Percentiles rank a stretch among this genome's conserved stretches.
phyloP scores from a whole-genome alignment of 2,329 filamentous ascomycete genomes.

The Raffaelea ambrosiae region DNA sequence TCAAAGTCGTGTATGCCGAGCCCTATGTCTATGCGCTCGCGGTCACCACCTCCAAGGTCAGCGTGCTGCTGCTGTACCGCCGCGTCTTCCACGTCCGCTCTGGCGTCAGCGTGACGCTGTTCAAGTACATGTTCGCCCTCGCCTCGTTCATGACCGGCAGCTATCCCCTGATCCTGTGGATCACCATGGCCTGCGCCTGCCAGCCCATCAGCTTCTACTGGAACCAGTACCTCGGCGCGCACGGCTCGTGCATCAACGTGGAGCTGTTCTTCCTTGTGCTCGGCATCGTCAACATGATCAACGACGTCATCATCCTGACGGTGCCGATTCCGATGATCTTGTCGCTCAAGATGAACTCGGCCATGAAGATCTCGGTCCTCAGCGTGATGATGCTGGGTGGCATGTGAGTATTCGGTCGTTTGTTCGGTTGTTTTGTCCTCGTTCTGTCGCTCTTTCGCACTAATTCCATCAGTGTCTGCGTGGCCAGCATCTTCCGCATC shows the following conservation, averaged over 20 bases:
- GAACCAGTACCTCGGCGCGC: not conserved
- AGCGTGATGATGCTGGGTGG: slow-evolving; percentile 4
- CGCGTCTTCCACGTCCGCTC: not conserved
- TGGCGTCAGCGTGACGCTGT: not conserved
- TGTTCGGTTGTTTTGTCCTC: not conserved
- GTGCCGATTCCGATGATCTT: slow-evolving; percentile 1
- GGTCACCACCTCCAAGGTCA: not conserved
- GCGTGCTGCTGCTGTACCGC: slow-evolving; percentile 3
- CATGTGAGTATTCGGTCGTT: not conserved
- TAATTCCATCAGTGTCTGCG: not conserved
- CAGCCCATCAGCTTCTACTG: slow-evolving; percentile 1
- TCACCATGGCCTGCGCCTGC: slow-evolving; percentile 1
- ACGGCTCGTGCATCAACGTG: slow-evolving; percentile 2
- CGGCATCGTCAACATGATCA: slow-evolving; percentile 5
- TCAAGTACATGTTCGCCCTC: not conserved
- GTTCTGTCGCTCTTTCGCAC: not conserved
- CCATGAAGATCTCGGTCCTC: not conserved
- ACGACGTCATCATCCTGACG: slow-evolving; percentile 2
- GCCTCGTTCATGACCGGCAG: not conserved
- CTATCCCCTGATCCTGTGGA: slow-evolving; percentile 1
- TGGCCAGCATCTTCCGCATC: slow-evolving; percentile 4
- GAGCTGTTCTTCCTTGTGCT: slow-evolving; percentile 3
- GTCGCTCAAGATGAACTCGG: not conserved
- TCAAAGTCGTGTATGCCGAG: slow-evolving; percentile 3
- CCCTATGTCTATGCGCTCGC: slow-evolving; percentile 1